Percentiles rank a stretch among this genome's conserved stretches.
phyloP scores from a whole-genome alignment of 495 filamentous ascomycete genomes.

The Aspergillus wentii region DNA sequence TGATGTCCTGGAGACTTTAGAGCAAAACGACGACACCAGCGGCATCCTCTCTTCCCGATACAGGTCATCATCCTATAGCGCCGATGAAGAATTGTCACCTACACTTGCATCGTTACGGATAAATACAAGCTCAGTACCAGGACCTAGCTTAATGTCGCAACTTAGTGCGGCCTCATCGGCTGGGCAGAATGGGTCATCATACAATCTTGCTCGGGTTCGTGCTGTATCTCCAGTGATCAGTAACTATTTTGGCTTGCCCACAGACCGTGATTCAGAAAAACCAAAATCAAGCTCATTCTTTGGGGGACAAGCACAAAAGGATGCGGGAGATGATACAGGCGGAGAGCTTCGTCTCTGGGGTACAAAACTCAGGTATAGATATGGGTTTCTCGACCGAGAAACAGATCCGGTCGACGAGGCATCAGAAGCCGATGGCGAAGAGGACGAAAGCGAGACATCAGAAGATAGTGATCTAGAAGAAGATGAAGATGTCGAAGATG shows the following conservation, averaged over 20 bases:
- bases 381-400: slow-evolving; percentile 34
- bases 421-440: slow-evolving; percentile 30
- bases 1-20: slow-evolving; percentile 20
- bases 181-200: slow-evolving; percentile 23
- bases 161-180: slow-evolving; percentile 21
- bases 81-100: slow-evolving; percentile 18
- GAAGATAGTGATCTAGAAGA: slow-evolving; percentile 47
- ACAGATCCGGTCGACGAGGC: slow-evolving; percentile 19
- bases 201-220: slow-evolving; percentile 36
- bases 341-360: slow-evolving; percentile 63
- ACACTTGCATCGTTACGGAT: slow-evolving; percentile 25
- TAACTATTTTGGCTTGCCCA: slow-evolving; percentile 43
- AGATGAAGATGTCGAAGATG: slow-evolving; percentile 44
- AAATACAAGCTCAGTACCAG: slow-evolving; percentile 26
- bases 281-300: slow-evolving; percentile 32
- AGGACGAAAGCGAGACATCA: slow-evolving; percentile 28
- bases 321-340: slow-evolving; percentile 49
- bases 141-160: slow-evolving; percentile 19
- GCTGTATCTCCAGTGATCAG: slow-evolving; percentile 35
- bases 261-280: slow-evolving; percentile 28
- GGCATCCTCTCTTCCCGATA: slow-evolving; percentile 12
- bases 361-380: slow-evolving; percentile 41
- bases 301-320: slow-evolving; percentile 24
- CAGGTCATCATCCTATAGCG: slow-evolving; percentile 24
- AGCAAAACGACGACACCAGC: slow-evolving; percentile 15